Conservation (phyloP, 164 flowering plant species). For the Vitis rotundifolia region DNA sequence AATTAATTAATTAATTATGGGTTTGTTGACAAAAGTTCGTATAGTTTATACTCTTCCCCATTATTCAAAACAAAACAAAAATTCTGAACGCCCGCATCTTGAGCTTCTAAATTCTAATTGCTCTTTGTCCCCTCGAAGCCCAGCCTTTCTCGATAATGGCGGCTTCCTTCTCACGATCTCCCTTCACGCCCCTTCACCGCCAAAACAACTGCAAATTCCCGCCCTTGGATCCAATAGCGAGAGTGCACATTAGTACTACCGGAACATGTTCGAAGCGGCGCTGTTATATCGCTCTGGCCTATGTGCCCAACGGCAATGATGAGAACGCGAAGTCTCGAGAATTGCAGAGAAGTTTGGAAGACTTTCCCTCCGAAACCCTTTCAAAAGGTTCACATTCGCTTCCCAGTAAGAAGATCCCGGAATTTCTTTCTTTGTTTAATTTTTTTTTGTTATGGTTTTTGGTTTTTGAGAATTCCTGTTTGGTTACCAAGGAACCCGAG, state of each 20-base stretch:
- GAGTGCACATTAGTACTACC: background rate
- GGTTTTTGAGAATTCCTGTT: slow-evolving; percentile 9
- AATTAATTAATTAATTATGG: too few relatives aligned
- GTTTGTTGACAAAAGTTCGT: too few relatives aligned
- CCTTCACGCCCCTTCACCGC: slow-evolving; percentile 1
- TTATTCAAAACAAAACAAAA: too few relatives aligned
- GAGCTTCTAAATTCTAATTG: too few relatives aligned
- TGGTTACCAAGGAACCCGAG: too few relatives aligned
- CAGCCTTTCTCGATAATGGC: slow-evolving; percentile 12
- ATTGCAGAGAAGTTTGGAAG: slow-evolving; percentile 29
- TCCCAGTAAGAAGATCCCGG: slow-evolving; percentile 35
- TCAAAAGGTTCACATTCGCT: slow-evolving; percentile 31
- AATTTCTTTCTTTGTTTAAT: background rate
- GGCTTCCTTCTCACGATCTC: slow-evolving; percentile 7
- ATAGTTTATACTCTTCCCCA: too few relatives aligned
- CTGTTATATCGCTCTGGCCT: slow-evolving; percentile 6
- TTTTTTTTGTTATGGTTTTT: background rate
- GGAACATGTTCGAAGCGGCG: slow-evolving; percentile 4
- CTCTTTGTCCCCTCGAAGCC: background rate
- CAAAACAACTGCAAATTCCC: background rate
- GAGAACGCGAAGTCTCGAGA: slow-evolving; percentile 19
- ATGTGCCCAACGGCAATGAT: slow-evolving; percentile 2
- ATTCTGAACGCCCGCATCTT: too few relatives aligned
- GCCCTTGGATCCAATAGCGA: background rate
- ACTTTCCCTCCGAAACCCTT: slow-evolving; percentile 16